These are phyloP conservation scores for Apiospora sp. DNA, from an alignment of 2,329 filamentous ascomycete species.

Conservation along the genomic window DNA sequence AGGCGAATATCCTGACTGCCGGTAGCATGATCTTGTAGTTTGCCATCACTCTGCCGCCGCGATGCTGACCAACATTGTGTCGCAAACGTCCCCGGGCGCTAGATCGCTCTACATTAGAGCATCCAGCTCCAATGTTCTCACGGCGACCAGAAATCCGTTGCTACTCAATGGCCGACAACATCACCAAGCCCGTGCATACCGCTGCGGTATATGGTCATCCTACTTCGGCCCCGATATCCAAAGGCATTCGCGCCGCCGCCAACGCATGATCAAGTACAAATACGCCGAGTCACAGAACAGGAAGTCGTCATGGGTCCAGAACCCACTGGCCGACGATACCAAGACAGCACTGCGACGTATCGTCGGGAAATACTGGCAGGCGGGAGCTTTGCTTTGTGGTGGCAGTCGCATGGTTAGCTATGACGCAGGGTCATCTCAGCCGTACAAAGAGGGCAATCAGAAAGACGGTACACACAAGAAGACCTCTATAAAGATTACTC, in stretches of 20 bases:
- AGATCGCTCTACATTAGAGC: constrained; percentile 36
- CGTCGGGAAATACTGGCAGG: constrained; percentile 50
- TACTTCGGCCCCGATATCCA: constrained; percentile 51
- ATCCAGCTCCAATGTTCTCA: constrained; percentile 30
- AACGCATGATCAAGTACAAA: constrained; percentile 53
- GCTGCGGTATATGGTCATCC: constrained; percentile 57
- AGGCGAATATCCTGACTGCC: background rate
- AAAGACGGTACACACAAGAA: background rate
- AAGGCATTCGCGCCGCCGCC: constrained; percentile 53
- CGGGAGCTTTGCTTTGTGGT: constrained; percentile 36
- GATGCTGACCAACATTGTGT: constrained; percentile 44
- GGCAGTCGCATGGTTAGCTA: constrained; percentile 27
- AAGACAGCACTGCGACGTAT: constrained; percentile 50
- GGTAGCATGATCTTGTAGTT: constrained; percentile 22
- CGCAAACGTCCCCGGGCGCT: constrained; percentile 39
- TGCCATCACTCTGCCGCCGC: constrained; percentile 26
- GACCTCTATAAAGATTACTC: constrained; percentile 30
- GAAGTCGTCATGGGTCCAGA: constrained; percentile 56
- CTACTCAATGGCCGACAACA: constrained; percentile 35
- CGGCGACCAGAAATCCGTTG: constrained; percentile 30
- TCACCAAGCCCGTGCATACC: constrained; percentile 56
- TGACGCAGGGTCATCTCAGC: background rate
- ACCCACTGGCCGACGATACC: constrained; percentile 43
- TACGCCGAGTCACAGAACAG: constrained; percentile 55
- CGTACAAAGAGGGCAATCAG: background rate